phyloP scores from a whole-genome alignment of 2,329 filamentous ascomycete species.

The Penicillium sp. region DNA sequence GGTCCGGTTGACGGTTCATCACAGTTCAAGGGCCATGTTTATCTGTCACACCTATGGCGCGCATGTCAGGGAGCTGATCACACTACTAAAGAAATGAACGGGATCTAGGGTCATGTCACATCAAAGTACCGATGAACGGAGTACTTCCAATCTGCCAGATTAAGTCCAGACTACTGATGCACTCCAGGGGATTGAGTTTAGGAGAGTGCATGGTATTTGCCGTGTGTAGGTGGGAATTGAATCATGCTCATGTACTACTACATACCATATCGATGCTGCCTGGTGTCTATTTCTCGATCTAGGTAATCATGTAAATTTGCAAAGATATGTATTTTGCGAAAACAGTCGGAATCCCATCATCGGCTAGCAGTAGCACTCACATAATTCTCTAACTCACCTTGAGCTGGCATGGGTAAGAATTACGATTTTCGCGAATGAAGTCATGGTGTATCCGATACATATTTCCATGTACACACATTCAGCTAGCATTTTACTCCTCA shows the following conservation, averaged over 20 bases:
- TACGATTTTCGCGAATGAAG: not conserved
- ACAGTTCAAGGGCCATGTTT: slow-evolving; percentile 18
- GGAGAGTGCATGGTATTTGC: not conserved
- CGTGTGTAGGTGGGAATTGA: not conserved
- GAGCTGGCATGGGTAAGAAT: not conserved
- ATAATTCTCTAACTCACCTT: not conserved
- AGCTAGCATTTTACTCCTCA: not conserved
- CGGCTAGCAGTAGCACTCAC: not conserved
- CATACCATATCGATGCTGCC: not conserved
- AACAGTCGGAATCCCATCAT: not conserved
- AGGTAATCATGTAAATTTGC: not conserved
- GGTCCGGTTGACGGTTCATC: slow-evolving; percentile 14
- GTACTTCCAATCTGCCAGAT: slow-evolving; percentile 4
- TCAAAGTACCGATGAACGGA: not conserved
- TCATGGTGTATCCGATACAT: not conserved
- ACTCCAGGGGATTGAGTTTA: not conserved
- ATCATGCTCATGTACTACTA: not conserved
- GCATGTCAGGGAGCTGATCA: slow-evolving; percentile 11
- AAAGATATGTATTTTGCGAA: not conserved
- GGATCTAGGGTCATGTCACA: not conserved
- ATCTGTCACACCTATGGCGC: slow-evolving; percentile 26
- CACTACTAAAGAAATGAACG: not conserved
- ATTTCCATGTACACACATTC: not conserved
- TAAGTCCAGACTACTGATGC: not conserved
- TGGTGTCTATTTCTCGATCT: not conserved